Conservation (phyloP, 2,329 filamentous ascomycete genomes). For the Phoma sp. region DNA sequence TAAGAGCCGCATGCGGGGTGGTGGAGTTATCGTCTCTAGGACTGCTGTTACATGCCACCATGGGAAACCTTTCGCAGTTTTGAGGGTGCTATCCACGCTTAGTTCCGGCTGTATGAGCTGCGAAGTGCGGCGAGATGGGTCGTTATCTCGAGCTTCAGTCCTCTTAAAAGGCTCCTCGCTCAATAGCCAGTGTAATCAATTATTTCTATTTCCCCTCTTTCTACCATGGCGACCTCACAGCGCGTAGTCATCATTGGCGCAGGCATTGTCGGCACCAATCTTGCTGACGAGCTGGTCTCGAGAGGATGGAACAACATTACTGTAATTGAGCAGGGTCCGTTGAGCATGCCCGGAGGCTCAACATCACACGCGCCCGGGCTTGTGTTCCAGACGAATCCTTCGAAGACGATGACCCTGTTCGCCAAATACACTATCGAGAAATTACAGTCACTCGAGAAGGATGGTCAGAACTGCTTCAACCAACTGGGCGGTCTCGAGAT, state of each 20-base stretch:
- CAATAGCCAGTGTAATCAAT: slow-evolving; percentile 2
- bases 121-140: slow-evolving; percentile 24
- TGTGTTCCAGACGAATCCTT: slow-evolving; percentile 68
- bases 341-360: slow-evolving; percentile 69
- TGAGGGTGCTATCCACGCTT: slow-evolving; percentile 32
- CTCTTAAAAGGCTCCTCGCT: slow-evolving; percentile 9
- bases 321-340: slow-evolving; percentile 69
- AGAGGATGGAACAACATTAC: slow-evolving; percentile 71
- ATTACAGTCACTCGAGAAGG: slow-evolving; percentile 59
- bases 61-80: slow-evolving; percentile 34
- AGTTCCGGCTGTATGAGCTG: slow-evolving; percentile 28
- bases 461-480: slow-evolving; percentile 63
- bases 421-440: slow-evolving; percentile 70
- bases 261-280: slow-evolving; percentile 69
- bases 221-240: slow-evolving; percentile 39
- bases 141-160: slow-evolving; percentile 30
- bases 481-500: slow-evolving; percentile 69
- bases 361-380: slow-evolving; percentile 71
- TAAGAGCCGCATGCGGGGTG: slow-evolving; percentile 35
- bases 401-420: slow-evolving; percentile 65
- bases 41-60: slow-evolving; percentile 22
- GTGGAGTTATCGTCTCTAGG: slow-evolving; percentile 12
- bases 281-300: slow-evolving; percentile 69
- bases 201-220: not conserved
- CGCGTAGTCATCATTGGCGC: slow-evolving; percentile 61